Evolutionary conservation across 2,329 filamentous ascomycete genomes (phyloP).

Genomic region (Blastomyces percursus): DNA sequence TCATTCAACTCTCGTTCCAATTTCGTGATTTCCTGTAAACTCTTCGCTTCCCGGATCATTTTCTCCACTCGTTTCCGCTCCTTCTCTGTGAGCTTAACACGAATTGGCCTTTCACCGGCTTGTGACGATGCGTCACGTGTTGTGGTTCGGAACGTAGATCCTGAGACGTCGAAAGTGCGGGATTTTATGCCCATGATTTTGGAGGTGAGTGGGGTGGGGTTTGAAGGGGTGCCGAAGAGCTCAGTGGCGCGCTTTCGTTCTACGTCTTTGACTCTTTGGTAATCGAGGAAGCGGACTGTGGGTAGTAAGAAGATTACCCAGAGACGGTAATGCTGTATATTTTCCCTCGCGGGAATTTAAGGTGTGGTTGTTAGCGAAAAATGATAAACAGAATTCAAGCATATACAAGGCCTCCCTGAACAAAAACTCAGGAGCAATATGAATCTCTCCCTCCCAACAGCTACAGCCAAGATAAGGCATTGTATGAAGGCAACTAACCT

Average conservation of each 20-base stretch:
- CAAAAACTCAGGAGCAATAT: background rate
- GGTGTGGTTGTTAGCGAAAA: background rate
- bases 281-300: slow-evolving; percentile 80
- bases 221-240: slow-evolving; percentile 63
- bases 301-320: slow-evolving; percentile 86
- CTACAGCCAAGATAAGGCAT: background rate
- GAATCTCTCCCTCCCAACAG: background rate
- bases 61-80: slow-evolving; percentile 79
- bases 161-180: slow-evolving; percentile 53
- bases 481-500: slow-evolving; percentile 49
- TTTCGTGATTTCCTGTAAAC: slow-evolving; percentile 75
- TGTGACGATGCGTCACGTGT: slow-evolving; percentile 34
- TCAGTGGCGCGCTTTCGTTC: slow-evolving; percentile 67
- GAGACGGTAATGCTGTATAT: slow-evolving; percentile 67
- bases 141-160: slow-evolving; percentile 25
- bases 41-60: slow-evolving; percentile 79
- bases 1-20: slow-evolving; percentile 89
- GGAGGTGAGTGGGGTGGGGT: slow-evolving; percentile 68
- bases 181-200: slow-evolving; percentile 82
- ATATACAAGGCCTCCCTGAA: no score
- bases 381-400: no score
- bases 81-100: slow-evolving; percentile 74
- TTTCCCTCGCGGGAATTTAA: background rate
- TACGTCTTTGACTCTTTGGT: slow-evolving; percentile 75
- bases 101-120: slow-evolving; percentile 51